These are phyloP conservation scores for Nitzschia sp. DNA, from an alignment of 108 stramenopile species.

Conservation along the genomic window DNA sequence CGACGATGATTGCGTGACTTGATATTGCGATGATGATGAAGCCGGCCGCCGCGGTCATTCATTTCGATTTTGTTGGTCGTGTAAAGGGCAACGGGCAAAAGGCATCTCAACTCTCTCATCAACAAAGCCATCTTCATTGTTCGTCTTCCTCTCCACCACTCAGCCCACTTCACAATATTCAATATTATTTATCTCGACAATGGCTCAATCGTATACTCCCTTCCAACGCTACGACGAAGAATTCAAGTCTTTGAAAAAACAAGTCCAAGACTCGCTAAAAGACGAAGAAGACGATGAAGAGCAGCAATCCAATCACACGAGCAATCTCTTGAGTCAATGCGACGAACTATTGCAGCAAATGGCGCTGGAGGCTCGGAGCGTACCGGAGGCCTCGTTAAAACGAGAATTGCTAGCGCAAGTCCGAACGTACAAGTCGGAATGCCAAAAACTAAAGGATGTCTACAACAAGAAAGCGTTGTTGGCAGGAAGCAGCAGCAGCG, in stretches of 20 bases:
- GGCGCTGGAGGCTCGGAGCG: conserved; percentile 90
- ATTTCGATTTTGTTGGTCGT: no score
- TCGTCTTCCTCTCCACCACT: no score
- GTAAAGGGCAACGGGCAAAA: no score
- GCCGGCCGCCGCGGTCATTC: no score
- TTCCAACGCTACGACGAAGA: conserved; percentile 96
- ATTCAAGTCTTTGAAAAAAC: conserved; percentile 85
- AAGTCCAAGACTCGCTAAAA: conserved; percentile 54
- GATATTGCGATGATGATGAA: no score
- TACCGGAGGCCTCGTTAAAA: conserved; percentile 62
- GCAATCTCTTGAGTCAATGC: conserved; percentile 79
- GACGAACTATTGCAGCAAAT: conserved; percentile 95
- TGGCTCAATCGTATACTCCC: conserved; percentile 32
- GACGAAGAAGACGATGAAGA: conserved; percentile 26
- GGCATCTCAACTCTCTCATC: no score
- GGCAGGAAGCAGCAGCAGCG: conserved; percentile 1
- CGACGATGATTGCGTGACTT: no score
- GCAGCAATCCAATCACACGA: conserved; percentile 37
- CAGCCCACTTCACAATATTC: no score
- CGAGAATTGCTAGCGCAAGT: conserved; percentile 75
- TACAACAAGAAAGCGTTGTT: conserved; percentile 42
- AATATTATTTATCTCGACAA: conserved; percentile 1
- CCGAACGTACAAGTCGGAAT: conserved; percentile 49
- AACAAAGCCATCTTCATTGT: no score
- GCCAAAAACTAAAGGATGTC: conserved; percentile 49